Evolutionary conservation across 495 filamentous ascomycete genomes (phyloP).

Genomic region (Podospora anserina): DNA sequence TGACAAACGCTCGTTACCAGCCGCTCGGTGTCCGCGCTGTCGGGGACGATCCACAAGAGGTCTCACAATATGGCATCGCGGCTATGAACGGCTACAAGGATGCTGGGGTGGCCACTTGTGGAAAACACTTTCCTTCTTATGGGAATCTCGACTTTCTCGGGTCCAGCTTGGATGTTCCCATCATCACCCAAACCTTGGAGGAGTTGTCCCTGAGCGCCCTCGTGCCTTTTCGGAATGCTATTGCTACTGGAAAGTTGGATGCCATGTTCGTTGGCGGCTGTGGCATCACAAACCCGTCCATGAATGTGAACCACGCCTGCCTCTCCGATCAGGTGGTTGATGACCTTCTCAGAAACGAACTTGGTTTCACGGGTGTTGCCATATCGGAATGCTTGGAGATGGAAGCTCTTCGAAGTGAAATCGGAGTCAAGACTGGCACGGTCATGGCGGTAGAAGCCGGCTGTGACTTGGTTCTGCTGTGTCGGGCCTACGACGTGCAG

Average conservation of each 20-base stretch:
- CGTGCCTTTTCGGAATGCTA: slow-evolving; percentile 83
- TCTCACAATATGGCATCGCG: slow-evolving; percentile 79
- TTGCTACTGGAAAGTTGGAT: slow-evolving; percentile 70
- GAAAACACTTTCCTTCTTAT: slow-evolving; percentile 91
- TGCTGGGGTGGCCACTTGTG: slow-evolving; percentile 77
- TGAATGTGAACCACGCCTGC: slow-evolving; percentile 90
- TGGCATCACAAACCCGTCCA: slow-evolving; percentile 78
- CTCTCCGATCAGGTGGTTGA: slow-evolving; percentile 88
- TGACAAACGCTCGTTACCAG: slow-evolving; percentile 85
- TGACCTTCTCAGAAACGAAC: slow-evolving; percentile 72
- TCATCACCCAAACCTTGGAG: slow-evolving; percentile 87
- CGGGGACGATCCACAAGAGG: slow-evolving; percentile 86
- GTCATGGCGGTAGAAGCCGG: slow-evolving; percentile 94
- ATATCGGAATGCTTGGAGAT: slow-evolving; percentile 94
- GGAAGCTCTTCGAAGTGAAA: slow-evolving; percentile 86
- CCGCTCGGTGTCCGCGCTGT: slow-evolving; percentile 78
- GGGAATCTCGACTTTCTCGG: slow-evolving; percentile 90
- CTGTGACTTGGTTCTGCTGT: slow-evolving; percentile 81
- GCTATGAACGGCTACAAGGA: slow-evolving; percentile 88
- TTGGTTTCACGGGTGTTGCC: slow-evolving; percentile 85
- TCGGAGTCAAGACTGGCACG: slow-evolving; percentile 85
- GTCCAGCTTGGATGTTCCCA: slow-evolving; percentile 79
- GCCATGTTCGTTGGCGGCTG: slow-evolving; percentile 92
- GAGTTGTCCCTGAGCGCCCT: slow-evolving; percentile 79
- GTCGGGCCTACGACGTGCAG: slow-evolving; percentile 79